Evolutionary conservation across 768 basidiomycete species (phyloP), one percentile per base, ranked within the genome.

Genomic region (Mycena olivaceomarginata): DNA sequence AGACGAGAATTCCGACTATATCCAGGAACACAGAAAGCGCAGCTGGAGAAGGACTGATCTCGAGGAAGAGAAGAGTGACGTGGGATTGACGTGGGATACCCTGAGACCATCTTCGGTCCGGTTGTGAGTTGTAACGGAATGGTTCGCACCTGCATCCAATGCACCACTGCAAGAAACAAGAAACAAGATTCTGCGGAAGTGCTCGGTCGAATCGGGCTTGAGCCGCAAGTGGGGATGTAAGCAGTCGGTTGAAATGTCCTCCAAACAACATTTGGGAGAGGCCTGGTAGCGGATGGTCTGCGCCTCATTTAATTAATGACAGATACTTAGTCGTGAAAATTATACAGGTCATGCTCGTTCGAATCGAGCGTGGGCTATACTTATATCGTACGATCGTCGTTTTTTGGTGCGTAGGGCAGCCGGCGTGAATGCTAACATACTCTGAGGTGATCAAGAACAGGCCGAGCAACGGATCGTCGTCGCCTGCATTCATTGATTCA

Each of bases 21-120:
- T 56, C 53, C 53, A 56, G 53, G 53, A 56, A 56, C 53, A 16
- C 53, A 56, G 13, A 56, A 56, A 56, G 53, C 53, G 53, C 53
- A 56, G 53, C 22, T 56, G n/a, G 53, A 56, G 53, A 56, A 56
- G 53, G n/a, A 56, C 53, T 45, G 53, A 56, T 56, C 22, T 56
- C 53, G 53, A 56, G 53, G 53, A 56, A 56, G 53, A 56, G 53
- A 16, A 56, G 20, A 45, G 5, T 15, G 43, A 45, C 43, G 43
- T 45, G 2, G 43, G 53, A 56, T 56, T 56, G 53, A 56, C 16
- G 2, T 56, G 8, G 53, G 2, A 56, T 56, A 10, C 53, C 22
- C 8, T 22, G 53, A 56, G n/a, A 56, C 20, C 53, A 56, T 56
- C 53, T 56, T 56, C 2, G 53, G 53, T 56, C 20, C 53, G 53